Evolutionary conservation across 768 basidiomycete genomes (phyloP), one percentile per base, ranked within the genome.

Genomic region (Phlebiopsis gigantea): DNA sequence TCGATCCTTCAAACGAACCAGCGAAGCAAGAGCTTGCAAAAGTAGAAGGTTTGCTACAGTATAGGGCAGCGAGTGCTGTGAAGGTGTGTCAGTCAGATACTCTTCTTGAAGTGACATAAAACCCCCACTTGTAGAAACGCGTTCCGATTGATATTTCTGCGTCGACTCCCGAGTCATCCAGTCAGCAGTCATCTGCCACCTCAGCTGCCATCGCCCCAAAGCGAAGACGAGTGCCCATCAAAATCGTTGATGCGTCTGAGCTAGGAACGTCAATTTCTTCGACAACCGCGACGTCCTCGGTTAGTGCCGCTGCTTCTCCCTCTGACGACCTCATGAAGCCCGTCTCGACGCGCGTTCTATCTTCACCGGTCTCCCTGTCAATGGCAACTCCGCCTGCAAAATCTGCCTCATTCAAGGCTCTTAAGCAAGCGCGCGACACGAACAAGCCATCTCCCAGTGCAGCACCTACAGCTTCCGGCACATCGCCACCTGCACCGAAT

Each of bases 1-100:
- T 87, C 0, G 91, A 93, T 56, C 83, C 89, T 2, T 61, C 73
- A 0, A 92, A 93, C 63, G 71, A 71, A 5, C 72, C 83, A 4
- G 80, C 88, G 0, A 81, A 79, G 65, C 73, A 78, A 17, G 91
- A 93, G 68, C 69, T 91, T 46, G 69, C 67, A 7, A 83, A 77
- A 24, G 71, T 88, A 1, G 71, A 72, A 0, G 69, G 72, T 29
- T 49, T 75, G n/a, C 62, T 77, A 2, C 67, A 75, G 21, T 71
- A 68, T 49, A 63, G 67, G 63, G 74, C 73, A 57, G 61, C 62
- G 30, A 78, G 73, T 51, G 64, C 67, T 76, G 15, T 55, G 15
- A 25, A 57, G 43, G 63, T 57, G 51, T 30, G 66, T 62, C n/a
- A 4, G 14, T 10, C 29, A 4, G 21, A n/a, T 24, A 25, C 2